These are phyloP conservation scores for Lichtheimia corymbifera DNA, from an alignment of 371 early-diverging fungal species.

Conservation along the genomic window DNA sequence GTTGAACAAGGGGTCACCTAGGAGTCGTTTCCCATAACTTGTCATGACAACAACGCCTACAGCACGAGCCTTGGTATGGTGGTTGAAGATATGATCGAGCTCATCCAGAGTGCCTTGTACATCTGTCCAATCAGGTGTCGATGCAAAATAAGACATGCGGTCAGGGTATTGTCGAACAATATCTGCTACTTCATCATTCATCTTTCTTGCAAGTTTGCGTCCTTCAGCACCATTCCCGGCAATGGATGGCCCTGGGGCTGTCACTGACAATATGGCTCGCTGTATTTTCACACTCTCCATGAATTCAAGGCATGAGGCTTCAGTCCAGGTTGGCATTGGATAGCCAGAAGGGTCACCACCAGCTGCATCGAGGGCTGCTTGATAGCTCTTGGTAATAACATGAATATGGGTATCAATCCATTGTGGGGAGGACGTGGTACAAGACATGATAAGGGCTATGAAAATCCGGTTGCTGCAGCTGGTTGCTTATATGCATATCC, in stretches of 20 bases:
- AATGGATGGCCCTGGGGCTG: constrained; percentile 8
- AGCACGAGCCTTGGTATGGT: constrained; percentile 3
- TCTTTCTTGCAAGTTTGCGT: not conserved
- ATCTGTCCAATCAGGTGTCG: constrained; percentile 11
- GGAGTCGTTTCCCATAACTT: not conserved
- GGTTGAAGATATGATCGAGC: constrained; percentile 10
- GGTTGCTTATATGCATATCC: no score
- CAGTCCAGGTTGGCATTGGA: constrained; percentile 8
- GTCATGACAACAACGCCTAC: constrained; percentile 9
- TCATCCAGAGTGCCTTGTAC: constrained; percentile 12
- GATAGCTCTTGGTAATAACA: constrained; percentile 5
- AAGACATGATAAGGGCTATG: no score
- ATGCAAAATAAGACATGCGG: constrained; percentile 8
- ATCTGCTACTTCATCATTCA: not conserved
- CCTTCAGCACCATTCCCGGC: constrained; percentile 1
- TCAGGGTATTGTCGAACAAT: not conserved
- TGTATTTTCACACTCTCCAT: constrained; percentile 3
- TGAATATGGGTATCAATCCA: constrained; percentile 15
- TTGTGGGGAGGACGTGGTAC: not conserved
- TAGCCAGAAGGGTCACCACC: constrained; percentile 14
- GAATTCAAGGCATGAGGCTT: not conserved
- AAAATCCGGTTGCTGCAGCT: no score
- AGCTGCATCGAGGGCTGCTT: constrained; percentile 5
- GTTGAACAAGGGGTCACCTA: constrained; percentile 10
- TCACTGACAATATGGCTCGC: constrained; percentile 7